Percentiles rank a stretch among this genome's conserved stretches.
Evolutionary conservation across 495 filamentous ascomycete genomes (phyloP).

Genomic region (Penicillium goetzii): DNA sequence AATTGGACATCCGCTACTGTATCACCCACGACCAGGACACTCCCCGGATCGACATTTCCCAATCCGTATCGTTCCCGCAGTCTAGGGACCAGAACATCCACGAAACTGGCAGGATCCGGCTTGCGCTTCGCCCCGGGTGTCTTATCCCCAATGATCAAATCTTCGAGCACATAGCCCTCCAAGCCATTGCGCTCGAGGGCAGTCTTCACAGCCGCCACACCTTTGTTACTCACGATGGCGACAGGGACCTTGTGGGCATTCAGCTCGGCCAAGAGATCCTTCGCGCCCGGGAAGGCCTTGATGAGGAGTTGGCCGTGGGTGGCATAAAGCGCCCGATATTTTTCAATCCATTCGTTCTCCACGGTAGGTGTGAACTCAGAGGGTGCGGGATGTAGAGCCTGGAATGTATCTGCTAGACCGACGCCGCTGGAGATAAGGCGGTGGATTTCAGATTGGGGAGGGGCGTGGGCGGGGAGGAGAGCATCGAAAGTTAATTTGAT

Average conservation of each 20-base stretch:
- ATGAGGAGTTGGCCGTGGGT: slow-evolving; percentile 31
- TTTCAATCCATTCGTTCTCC: slow-evolving; percentile 25
- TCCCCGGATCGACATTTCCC: slow-evolving; percentile 5
- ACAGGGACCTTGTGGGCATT: slow-evolving; percentile 21
- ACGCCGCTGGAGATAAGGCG: slow-evolving; percentile 29
- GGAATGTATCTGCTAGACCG: slow-evolving; percentile 26
- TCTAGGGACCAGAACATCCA: slow-evolving; percentile 27
- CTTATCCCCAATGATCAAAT: slow-evolving; percentile 33
- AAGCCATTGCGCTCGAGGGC: slow-evolving; percentile 27
- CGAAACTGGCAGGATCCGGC: slow-evolving; percentile 32
- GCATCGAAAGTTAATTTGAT: slow-evolving; percentile 30
- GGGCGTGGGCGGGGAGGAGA: slow-evolving; percentile 27
- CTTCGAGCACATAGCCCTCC: slow-evolving; percentile 19
- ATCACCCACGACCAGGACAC: slow-evolving; percentile 32
- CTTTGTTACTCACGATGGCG: slow-evolving; percentile 38
- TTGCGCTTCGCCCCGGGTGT: slow-evolving; percentile 29
- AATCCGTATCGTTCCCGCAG: slow-evolving; percentile 14
- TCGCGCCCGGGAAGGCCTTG: slow-evolving; percentile 29
- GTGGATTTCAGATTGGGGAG: slow-evolving; percentile 22
- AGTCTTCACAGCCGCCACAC: slow-evolving; percentile 27
- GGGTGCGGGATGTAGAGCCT: slow-evolving; percentile 23
- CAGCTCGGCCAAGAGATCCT: slow-evolving; percentile 22
- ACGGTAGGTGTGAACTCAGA: slow-evolving; percentile 15
- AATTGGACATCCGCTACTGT: slow-evolving; percentile 31
- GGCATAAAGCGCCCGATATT: slow-evolving; percentile 33